phyloP scores from a whole-genome alignment of 805 yeast genomes.

The Ogataea neopini region DNA sequence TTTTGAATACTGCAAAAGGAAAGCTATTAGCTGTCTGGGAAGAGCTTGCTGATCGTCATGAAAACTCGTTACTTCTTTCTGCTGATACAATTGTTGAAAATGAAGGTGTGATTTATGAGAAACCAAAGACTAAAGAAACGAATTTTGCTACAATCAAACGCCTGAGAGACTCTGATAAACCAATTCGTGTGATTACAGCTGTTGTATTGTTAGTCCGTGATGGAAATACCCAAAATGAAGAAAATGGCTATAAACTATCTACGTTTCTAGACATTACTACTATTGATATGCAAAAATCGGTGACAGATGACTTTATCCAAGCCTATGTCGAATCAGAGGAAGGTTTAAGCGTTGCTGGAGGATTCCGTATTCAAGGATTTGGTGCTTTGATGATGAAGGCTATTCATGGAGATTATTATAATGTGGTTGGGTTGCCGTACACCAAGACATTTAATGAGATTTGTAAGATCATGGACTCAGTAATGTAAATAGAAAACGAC shows the following conservation, averaged over 20 bases:
- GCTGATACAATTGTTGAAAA: conserved; percentile 81
- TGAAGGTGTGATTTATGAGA: conserved; percentile 67
- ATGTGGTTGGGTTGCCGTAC: conserved; percentile 86
- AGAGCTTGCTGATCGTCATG: conserved; percentile 31
- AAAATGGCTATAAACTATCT: conserved; percentile 18
- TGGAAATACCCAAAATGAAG: conserved; percentile 8
- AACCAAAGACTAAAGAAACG: conserved; percentile 61
- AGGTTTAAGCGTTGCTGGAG: conserved; percentile 87
- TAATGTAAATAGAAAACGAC: conserved; percentile 7
- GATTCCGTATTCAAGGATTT: conserved; percentile 77
- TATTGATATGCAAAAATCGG: conserved; percentile 41
- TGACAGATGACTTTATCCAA: conserved; percentile 56
- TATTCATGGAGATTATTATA: conserved; percentile 79
- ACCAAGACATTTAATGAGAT: conserved; percentile 46
- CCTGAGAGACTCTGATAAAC: conserved; percentile 44
- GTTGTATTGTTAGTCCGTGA: conserved; percentile 44
- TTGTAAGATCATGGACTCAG: conserved; percentile 19
- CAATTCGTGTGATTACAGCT: conserved; percentile 55
- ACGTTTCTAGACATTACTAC: conserved; percentile 29
- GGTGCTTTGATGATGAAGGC: conserved; percentile 65
- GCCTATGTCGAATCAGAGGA: conserved; percentile 70
- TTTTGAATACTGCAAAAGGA: conserved; percentile 62
- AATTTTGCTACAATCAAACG: conserved; percentile 51
- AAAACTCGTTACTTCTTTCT: conserved; percentile 43
- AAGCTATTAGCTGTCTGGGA: conserved; percentile 67